Percentiles rank a stretch among this genome's conserved stretches.
phyloP scores from a whole-genome alignment of 1,284 basidiomycete genomes.

The Phellinidium pouzarii region DNA sequence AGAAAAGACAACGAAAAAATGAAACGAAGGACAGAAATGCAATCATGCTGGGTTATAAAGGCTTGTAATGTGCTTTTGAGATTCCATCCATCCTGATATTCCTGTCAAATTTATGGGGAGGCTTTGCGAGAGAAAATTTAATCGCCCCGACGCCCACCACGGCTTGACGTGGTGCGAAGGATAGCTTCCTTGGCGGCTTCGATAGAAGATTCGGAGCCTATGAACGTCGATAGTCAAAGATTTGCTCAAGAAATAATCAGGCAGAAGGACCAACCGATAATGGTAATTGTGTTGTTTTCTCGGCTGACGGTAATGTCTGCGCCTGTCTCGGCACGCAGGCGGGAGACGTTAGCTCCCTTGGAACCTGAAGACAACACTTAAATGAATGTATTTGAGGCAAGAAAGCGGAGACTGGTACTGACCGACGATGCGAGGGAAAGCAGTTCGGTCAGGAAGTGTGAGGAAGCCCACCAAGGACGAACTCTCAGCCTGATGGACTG shows the following conservation, averaged over 20 bases:
- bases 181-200: slow-evolving; percentile 77
- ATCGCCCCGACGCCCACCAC: slow-evolving; percentile 38
- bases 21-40: too few species aligned
- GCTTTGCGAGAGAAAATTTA: slow-evolving; percentile 7
- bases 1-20: too few species aligned
- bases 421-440: slow-evolving; percentile 76
- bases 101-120: neutral
- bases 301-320: slow-evolving; percentile 85
- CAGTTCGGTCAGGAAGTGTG: slow-evolving; percentile 64
- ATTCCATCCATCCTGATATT: slow-evolving; percentile 7
- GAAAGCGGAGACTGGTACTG: neutral
- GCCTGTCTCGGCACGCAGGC: slow-evolving; percentile 79
- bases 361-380: slow-evolving; percentile 40
- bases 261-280: slow-evolving; percentile 56
- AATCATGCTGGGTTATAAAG: neutral
- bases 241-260: slow-evolving; percentile 7
- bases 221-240: neutral
- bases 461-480: slow-evolving; percentile 75
- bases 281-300: slow-evolving; percentile 78
- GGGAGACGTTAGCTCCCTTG: slow-evolving; percentile 81
- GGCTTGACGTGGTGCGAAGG: slow-evolving; percentile 50
- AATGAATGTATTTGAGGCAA: neutral
- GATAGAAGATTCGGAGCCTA: slow-evolving; percentile 66
- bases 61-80: neutral
- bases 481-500: slow-evolving; percentile 68